Base-by-base conservation (phyloP, 73 alveolate species). In the Paramecium primaurelia region DNA sequence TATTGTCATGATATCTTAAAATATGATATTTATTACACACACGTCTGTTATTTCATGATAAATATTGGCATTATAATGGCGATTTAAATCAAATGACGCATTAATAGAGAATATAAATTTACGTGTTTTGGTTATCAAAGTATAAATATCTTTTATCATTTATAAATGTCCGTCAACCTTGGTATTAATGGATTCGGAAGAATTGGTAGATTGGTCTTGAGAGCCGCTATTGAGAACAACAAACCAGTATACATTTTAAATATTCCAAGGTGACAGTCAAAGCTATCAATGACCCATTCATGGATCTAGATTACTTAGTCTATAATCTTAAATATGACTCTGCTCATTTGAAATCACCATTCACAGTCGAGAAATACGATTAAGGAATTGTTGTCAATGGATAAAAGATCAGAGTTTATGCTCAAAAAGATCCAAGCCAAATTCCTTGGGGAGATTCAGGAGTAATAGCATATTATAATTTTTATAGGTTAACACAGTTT, bases 131-230 rank as follows among this genome's bases (percentile, higher is more conserved):
- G 84, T 64, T 64, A 64, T 64, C 47, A 25, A 64, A 34, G 51
- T 34, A 64, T 64, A 64, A 64, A 64, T 64, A 64, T 64, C 84
- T 64, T 64, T 64, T 64, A 64, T 64, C 84, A 64, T 32, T 64
- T 64, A 64, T 64, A 38, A 88, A 96, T 93, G 97, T 86, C 90
- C 59, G 96, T 95, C 86, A 94, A 95, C 77, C 71, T 98, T 34
- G 99, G 99, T 68, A 96, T 97, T 93, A 98, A 98, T 93, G 99
- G 99, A 28, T 98, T 98, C 97, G 99, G 99, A 58, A 94, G 99
- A 86, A 97, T 98, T 93, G 99, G 99, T 60, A 93, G 99, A 75
- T 95, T 97, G 87, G 98, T 97, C 86, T 94, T 97, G 92, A 94
- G 99, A 69, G 97, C 98, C 51, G 98, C 99, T 80, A 68, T 92